Evolutionary conservation across 176 grass and related monocot species (phyloP).

Genomic region (Echinochloa phyllopogon): DNA sequence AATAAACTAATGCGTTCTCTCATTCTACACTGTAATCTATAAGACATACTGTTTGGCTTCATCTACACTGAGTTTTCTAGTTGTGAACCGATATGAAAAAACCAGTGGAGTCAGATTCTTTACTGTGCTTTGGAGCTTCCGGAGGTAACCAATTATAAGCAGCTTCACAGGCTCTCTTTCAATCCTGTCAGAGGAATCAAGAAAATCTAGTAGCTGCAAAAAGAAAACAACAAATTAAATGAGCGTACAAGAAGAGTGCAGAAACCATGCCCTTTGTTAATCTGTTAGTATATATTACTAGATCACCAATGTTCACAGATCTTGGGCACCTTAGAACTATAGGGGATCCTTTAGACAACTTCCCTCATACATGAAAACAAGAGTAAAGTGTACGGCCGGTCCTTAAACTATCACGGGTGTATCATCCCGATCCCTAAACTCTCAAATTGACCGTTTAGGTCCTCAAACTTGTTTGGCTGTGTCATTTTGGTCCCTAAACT

Average conservation of each 20-base stretch:
- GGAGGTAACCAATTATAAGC: slow-evolving; percentile 71
- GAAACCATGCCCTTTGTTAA: slow-evolving; percentile 21
- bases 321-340: neutral
- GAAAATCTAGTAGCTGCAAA: slow-evolving; percentile 61
- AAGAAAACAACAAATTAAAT: slow-evolving; percentile 29
- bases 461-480: no score
- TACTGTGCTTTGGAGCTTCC: slow-evolving; percentile 67
- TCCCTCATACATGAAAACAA: neutral
- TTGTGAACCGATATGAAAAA: neutral
- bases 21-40: neutral
- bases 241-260: neutral
- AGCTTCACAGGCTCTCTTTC: slow-evolving; percentile 51
- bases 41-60: neutral
- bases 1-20: neutral
- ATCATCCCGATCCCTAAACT: no score
- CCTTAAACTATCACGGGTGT: no score
- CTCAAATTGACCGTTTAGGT: no score
- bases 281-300: neutral
- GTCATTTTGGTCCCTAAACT: no score
- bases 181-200: slow-evolving; percentile 41
- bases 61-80: neutral
- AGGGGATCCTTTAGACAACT: neutral
- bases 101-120: neutral
- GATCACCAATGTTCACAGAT: neutral
- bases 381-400: no score